phyloP scores from a whole-genome alignment of 2,329 filamentous ascomycete genomes.

The Cercospora sp. region DNA sequence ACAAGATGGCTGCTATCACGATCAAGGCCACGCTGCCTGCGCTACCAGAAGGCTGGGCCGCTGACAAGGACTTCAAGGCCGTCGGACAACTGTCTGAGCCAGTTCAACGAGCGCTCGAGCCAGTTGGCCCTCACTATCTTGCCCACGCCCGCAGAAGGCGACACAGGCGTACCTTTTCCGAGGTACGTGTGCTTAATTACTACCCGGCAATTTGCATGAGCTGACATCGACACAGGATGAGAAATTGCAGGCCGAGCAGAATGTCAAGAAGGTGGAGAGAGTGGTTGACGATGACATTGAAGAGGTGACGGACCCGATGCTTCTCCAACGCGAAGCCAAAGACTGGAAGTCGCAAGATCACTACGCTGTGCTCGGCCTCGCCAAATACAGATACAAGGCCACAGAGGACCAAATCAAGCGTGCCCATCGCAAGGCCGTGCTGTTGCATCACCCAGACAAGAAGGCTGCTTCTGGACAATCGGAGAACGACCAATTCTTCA shows the following conservation, averaged over 20 bases:
- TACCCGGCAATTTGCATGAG: not conserved
- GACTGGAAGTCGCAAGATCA: slow-evolving; percentile 99
- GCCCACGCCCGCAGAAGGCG: slow-evolving; percentile 85
- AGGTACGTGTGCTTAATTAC: slow-evolving; percentile 4
- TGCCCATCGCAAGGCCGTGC: slow-evolving; percentile 98
- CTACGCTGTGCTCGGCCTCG: slow-evolving; percentile 91
- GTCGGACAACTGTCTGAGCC: slow-evolving; percentile 74
- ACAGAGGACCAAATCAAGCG: slow-evolving; percentile 99
- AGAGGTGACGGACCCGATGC: slow-evolving; percentile 88
- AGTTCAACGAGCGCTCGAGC: slow-evolving; percentile 86
- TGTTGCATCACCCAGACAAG: slow-evolving; percentile 98
- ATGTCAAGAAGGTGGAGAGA: slow-evolving; percentile 94
- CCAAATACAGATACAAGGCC: slow-evolving; percentile 87
- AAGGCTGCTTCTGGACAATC: slow-evolving; percentile 84
- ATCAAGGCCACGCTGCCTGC: slow-evolving; percentile 68
- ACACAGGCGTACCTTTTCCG: slow-evolving; percentile 86
- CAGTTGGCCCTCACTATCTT: slow-evolving; percentile 89
- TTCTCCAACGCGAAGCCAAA: slow-evolving; percentile 92
- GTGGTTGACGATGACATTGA: slow-evolving; percentile 88
- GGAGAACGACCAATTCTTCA: slow-evolving; percentile 99
- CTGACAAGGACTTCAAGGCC: slow-evolving; percentile 89
- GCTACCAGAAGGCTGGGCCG: slow-evolving; percentile 77
- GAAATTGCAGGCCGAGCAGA: slow-evolving; percentile 91
- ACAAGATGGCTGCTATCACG: slow-evolving; percentile 64
- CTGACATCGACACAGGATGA: slow-evolving; percentile 77